phyloP scores from a whole-genome alignment of 768 basidiomycete species.

The Boletus insuetus region DNA sequence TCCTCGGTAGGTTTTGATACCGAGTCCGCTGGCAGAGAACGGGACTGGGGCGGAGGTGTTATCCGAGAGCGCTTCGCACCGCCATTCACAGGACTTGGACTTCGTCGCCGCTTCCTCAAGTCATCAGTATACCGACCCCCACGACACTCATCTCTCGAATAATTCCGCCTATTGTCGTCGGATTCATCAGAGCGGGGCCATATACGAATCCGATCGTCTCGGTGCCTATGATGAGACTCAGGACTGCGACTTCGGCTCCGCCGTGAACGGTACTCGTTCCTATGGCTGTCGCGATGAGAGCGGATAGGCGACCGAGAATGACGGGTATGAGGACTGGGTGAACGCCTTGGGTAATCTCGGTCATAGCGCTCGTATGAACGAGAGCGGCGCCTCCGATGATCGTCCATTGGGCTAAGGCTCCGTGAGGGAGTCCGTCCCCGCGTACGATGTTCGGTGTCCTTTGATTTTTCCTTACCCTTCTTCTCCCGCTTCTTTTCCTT shows the following conservation, averaged over 20 bases:
- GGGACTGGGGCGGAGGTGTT: slow-evolving; percentile 33
- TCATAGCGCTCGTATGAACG: slow-evolving; percentile 30
- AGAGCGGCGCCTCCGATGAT: slow-evolving; percentile 28
- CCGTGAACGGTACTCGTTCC: slow-evolving; percentile 23
- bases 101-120: slow-evolving; percentile 39
- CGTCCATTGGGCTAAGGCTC: slow-evolving; percentile 29
- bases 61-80: slow-evolving; percentile 51
- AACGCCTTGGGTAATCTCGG: slow-evolving; percentile 34
- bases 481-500: slow-evolving; percentile 53
- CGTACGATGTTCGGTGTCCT: slow-evolving; percentile 31
- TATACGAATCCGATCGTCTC: slow-evolving; percentile 29
- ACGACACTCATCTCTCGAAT: slow-evolving; percentile 27
- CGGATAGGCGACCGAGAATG: slow-evolving; percentile 48
- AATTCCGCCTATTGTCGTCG: slow-evolving; percentile 37
- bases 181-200: slow-evolving; percentile 56
- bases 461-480: slow-evolving; percentile 27
- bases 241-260: slow-evolving; percentile 33
- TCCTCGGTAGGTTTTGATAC: slow-evolving; percentile 37
- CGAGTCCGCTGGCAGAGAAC: slow-evolving; percentile 12
- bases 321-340: slow-evolving; percentile 44
- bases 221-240: slow-evolving; percentile 14
- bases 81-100: slow-evolving; percentile 32
- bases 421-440: slow-evolving; percentile 31
- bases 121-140: slow-evolving; percentile 26
- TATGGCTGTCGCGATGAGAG: slow-evolving; percentile 19